phyloP scores from a whole-genome alignment of 2,329 filamentous ascomycete species.

The Teratosphaeria viscida region DNA sequence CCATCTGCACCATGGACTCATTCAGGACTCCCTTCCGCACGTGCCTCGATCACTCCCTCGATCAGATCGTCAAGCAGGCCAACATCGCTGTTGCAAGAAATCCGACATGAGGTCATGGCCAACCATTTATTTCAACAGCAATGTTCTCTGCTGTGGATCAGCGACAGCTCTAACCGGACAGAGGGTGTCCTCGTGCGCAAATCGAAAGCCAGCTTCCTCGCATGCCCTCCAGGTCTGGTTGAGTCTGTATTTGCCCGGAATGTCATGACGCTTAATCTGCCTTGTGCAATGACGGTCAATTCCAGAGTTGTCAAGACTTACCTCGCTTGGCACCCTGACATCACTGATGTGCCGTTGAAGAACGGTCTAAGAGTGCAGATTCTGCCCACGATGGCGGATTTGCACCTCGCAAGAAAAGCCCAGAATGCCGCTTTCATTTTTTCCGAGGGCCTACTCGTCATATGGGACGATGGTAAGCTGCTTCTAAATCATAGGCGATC shows the following conservation, averaged over 20 bases:
- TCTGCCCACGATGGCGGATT: slow-evolving; percentile 58
- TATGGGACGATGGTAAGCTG: slow-evolving; percentile 60
- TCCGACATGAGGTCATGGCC: slow-evolving; percentile 58
- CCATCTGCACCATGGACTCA: slow-evolving; percentile 22
- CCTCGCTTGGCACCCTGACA: slow-evolving; percentile 60
- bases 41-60: slow-evolving; percentile 36
- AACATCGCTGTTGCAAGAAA: slow-evolving; percentile 9
- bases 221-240: slow-evolving; percentile 56
- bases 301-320: slow-evolving; percentile 71
- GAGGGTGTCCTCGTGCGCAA: slow-evolving; percentile 67
- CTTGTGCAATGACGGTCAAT: slow-evolving; percentile 74
- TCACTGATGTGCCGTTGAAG: slow-evolving; percentile 63
- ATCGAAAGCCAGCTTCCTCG: slow-evolving; percentile 57
- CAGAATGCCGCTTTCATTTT: slow-evolving; percentile 74
- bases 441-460: slow-evolving; percentile 58
- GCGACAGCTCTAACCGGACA: slow-evolving; percentile 54
- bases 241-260: slow-evolving; percentile 54
- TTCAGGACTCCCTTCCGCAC: slow-evolving; percentile 39
- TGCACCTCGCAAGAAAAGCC: slow-evolving; percentile 61
- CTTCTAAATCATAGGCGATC: neutral
- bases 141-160: slow-evolving; percentile 63
- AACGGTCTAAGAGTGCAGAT: slow-evolving; percentile 71
- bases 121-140: slow-evolving; percentile 76
- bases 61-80: slow-evolving; percentile 1
- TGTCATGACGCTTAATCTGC: slow-evolving; percentile 59